Conservation (phyloP, 177 flowering plant genomes). For the Tripterygium wilfordii region DNA sequence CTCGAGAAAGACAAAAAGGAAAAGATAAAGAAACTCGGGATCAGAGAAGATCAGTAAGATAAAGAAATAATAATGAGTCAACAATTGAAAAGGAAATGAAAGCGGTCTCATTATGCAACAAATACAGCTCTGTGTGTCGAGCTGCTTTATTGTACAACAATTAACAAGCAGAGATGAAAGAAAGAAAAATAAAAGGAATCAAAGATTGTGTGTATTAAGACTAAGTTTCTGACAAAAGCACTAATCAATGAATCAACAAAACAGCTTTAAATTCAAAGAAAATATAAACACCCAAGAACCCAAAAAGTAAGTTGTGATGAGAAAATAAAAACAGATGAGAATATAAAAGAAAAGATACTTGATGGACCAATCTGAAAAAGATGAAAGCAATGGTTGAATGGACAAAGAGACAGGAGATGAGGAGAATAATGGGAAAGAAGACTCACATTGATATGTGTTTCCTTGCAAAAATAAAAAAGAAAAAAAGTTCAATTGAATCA, state of each 20-base stretch:
- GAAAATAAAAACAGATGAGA: neutral
- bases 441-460: neutral
- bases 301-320: no score
- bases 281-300: no score
- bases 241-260: neutral
- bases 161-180: no score
- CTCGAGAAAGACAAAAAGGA: constrained; percentile 2
- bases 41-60: constrained; percentile 12
- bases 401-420: constrained; percentile 24
- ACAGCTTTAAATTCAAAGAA: no score
- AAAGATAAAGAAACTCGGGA: constrained; percentile 21
- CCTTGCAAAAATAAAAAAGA: neutral
- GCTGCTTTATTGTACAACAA: constrained; percentile 8
- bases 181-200: constrained; percentile 3
- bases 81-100: constrained; percentile 11
- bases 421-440: neutral
- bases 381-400: constrained; percentile 16
- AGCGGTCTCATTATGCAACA: constrained; percentile 9
- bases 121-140: no score
- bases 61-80: constrained; percentile 2
- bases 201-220: neutral
- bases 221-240: constrained; percentile 24
- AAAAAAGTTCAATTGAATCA: constrained; percentile 4
- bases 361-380: constrained; percentile 6
- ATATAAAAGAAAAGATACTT: neutral